Base-by-base conservation (phyloP, 2,329 filamentous ascomycete genomes). In the Ophiostoma sp. region DNA sequence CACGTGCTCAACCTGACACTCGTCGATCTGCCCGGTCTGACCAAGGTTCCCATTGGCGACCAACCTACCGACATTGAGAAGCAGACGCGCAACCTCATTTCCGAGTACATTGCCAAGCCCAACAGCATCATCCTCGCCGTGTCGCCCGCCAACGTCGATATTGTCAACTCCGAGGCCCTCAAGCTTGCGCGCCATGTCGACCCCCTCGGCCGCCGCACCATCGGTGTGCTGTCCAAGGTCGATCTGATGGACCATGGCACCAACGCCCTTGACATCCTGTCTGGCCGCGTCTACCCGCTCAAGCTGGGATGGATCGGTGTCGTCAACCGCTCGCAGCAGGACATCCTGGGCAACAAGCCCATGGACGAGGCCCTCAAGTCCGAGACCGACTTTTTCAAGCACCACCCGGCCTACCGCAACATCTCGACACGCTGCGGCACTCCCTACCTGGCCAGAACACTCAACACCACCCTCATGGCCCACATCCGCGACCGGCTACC, bases 231-330 rank as follows among this genome's bases (percentile, higher is more conserved):
- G 76, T 98, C 95, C 72, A 99, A 99, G 82, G 84, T 99, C 74
- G 95, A 99, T 79, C 83, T 99, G 71, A 99, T 99, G 95, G 95
- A 99, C 77, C 94, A 97, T 35, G 95, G 95, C 70, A 99, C 95
- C 69, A 95, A 99, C 77, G 95, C 98, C 60, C 94, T 99, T 75
- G 95, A 99, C 60, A 99, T 99, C 75, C 85, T 99, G n/a, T 96
- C 94, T 7, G 95, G 95, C 3, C 90, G 95, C 35, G 95, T 99
- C 3, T 99, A 99, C 79, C 95, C 95, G 10, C 80, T 99, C 75
- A 99, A 98, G 81, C 87, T 99, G 73, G 95, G 95, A 36, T 99
- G 98, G 79, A 98, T 99, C 75, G 95, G 95, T 72, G 94, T 98
- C 20, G 94, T 99, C 76, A 99, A 99, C 81, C 89, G 95, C 73